Evolutionary conservation across 441 rosid genomes (phyloP).

Genomic region (California macrophylla): DNA sequence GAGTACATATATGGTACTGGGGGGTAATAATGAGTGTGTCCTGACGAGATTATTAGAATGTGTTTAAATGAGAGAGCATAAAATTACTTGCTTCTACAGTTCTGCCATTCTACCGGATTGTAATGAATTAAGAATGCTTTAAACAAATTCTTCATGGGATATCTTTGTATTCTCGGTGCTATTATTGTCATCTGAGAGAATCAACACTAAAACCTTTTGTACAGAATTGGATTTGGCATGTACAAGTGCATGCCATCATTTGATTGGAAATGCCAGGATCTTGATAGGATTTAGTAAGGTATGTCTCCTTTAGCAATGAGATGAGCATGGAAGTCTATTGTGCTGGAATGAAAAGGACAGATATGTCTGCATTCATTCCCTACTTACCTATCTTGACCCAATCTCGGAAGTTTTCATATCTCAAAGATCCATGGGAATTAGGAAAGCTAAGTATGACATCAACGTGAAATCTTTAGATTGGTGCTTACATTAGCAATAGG

Average conservation of each 20-base stretch:
- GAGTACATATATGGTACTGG: too few relatives aligned
- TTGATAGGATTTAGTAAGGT: background rate
- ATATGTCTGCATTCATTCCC: constrained; percentile 7
- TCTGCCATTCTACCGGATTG: too few relatives aligned
- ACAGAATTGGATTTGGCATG: background rate
- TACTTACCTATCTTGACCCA: constrained; percentile 18
- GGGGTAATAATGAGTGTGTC: too few relatives aligned
- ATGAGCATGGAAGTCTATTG: background rate
- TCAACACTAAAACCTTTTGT: background rate
- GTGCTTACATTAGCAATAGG: background rate
- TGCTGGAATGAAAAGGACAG: constrained; percentile 21
- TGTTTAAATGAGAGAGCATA: too few relatives aligned
- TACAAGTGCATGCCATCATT: background rate
- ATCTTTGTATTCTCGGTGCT: too few relatives aligned
- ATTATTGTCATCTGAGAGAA: background rate
- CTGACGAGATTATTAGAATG: too few relatives aligned
- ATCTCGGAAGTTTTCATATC: background rate
- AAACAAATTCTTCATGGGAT: too few relatives aligned
- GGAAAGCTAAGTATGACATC: background rate
- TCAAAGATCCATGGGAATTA: background rate
- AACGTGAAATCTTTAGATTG: background rate
- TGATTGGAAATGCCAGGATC: background rate
- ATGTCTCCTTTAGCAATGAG: constrained; percentile 7
- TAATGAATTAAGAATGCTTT: too few relatives aligned
- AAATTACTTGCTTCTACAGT: too few relatives aligned